phyloP scores from a whole-genome alignment of 352 stramenopile species.

The Globisporangium nodosum region DNA sequence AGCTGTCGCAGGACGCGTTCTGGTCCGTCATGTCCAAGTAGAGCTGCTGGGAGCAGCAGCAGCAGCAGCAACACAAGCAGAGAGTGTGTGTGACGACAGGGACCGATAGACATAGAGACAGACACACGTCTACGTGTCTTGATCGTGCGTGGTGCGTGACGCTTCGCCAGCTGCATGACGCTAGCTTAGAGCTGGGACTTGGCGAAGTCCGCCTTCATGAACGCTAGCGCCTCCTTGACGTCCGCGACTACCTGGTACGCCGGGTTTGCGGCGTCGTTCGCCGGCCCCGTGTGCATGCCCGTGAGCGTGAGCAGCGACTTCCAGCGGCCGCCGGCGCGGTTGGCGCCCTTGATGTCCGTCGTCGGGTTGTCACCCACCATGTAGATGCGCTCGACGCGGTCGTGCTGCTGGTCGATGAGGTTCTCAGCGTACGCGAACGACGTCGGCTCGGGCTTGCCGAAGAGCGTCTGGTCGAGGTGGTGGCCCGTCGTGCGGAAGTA shows the following conservation, averaged over 20 bases:
- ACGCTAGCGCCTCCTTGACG: conserved; percentile 57
- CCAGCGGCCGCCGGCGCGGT: conserved; percentile 66
- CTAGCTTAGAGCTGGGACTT: conserved; percentile 4
- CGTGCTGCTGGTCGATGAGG: conserved; percentile 67
- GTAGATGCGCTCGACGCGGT: conserved; percentile 67
- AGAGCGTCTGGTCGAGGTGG: conserved; percentile 64
- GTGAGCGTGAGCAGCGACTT: conserved; percentile 82
- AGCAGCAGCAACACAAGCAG: not conserved
- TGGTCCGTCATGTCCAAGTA: conserved; percentile 95
- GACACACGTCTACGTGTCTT: not conserved
- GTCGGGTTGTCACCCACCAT: conserved; percentile 85
- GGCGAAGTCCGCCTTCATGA: conserved; percentile 73
- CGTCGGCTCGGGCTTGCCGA: conserved; percentile 71
- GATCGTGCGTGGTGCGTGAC: not conserved
- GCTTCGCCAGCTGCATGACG: not conserved
- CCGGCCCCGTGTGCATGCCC: conserved; percentile 69
- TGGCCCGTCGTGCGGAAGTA: conserved; percentile 80
- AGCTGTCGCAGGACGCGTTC: conserved; percentile 97
- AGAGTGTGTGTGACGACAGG: too few species aligned
- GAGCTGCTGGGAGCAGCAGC: not conserved
- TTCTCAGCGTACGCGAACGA: conserved; percentile 76
- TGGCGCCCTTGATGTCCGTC: conserved; percentile 80
- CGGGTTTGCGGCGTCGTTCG: conserved; percentile 57
- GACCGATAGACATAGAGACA: conserved; percentile 2
- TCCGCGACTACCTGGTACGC: conserved; percentile 74